Conservation (phyloP, 495 filamentous ascomycete genomes). For the Immersiella caudata region DNA sequence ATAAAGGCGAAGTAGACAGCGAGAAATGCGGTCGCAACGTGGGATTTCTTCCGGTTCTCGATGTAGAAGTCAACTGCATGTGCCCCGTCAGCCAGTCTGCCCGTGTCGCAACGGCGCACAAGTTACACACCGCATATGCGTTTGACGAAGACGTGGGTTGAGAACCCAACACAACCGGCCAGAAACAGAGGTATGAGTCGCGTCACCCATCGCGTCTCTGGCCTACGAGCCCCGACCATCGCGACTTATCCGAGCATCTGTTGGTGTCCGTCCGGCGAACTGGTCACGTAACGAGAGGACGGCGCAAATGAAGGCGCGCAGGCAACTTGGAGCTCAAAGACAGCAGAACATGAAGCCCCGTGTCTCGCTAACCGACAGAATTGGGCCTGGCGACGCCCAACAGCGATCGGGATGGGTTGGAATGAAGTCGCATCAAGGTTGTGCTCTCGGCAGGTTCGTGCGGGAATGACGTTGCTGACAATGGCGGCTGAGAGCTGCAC, state of each 20-base stretch:
- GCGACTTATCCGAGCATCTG: slow-evolving; percentile 14
- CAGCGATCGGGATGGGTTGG: background rate
- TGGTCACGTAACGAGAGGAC: background rate
- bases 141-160: slow-evolving; percentile 46
- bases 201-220: slow-evolving; percentile 50
- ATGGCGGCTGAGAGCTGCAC: background rate
- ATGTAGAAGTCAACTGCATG: slow-evolving; percentile 66
- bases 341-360: background rate
- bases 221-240: slow-evolving; percentile 37
- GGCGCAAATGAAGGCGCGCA: background rate
- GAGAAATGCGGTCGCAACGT: slow-evolving; percentile 68
- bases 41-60: slow-evolving; percentile 49
- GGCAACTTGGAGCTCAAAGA: background rate
- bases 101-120: background rate
- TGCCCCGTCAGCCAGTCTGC: background rate
- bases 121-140: slow-evolving; percentile 44
- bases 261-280: background rate
- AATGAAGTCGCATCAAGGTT: slow-evolving; percentile 20
- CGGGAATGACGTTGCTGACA: slow-evolving; percentile 20
- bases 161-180: slow-evolving; percentile 41
- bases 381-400: slow-evolving; percentile 5
- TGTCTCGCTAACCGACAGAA: background rate
- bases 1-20: slow-evolving; percentile 72
- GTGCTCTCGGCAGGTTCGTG: background rate
- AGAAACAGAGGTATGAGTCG: slow-evolving; percentile 47